phyloP scores from a whole-genome alignment of 306 rosid genomes.

The Quercus engelmannii region DNA sequence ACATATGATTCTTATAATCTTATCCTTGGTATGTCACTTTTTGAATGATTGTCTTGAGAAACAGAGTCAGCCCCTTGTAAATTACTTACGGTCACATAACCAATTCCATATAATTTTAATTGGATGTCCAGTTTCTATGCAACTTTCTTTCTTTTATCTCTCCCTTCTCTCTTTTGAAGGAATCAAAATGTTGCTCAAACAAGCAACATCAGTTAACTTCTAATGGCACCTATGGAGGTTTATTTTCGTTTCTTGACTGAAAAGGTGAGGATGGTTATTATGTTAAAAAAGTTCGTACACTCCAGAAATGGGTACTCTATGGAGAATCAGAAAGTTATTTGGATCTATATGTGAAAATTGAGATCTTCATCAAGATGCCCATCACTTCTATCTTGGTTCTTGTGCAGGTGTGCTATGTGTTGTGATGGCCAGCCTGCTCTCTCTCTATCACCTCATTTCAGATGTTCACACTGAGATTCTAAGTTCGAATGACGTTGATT shows the following conservation, averaged over 20 bases:
- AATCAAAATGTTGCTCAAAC: conserved; percentile 43
- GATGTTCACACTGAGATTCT: conserved; percentile 74
- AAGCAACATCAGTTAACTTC: conserved; percentile 43
- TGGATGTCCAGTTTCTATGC: conserved; percentile 35
- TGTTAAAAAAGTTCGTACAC: conserved; percentile 29
- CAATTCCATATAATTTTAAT: conserved; percentile 3
- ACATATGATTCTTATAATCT: neutral
- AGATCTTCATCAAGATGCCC: conserved; percentile 54
- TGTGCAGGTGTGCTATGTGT: conserved; percentile 89
- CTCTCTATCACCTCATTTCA: conserved; percentile 63
- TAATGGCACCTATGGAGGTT: conserved; percentile 42
- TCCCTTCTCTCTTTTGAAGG: conserved; percentile 57
- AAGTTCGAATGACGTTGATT: conserved; percentile 57
- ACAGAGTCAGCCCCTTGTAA: conserved; percentile 17
- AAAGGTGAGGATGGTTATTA: conserved; percentile 52
- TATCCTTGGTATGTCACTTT: neutral
- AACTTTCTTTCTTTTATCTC: conserved; percentile 35
- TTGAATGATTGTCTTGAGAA: conserved; percentile 2
- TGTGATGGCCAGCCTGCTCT: conserved; percentile 74
- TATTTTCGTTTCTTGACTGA: conserved; percentile 33
- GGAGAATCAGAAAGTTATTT: conserved; percentile 30
- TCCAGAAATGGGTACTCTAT: conserved; percentile 31
- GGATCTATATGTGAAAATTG: conserved; percentile 34
- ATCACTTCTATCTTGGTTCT: conserved; percentile 82
- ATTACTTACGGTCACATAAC: conserved; percentile 17